Conservation (phyloP, 2,329 filamentous ascomycete species). For the Cytospora paraplurivora region DNA sequence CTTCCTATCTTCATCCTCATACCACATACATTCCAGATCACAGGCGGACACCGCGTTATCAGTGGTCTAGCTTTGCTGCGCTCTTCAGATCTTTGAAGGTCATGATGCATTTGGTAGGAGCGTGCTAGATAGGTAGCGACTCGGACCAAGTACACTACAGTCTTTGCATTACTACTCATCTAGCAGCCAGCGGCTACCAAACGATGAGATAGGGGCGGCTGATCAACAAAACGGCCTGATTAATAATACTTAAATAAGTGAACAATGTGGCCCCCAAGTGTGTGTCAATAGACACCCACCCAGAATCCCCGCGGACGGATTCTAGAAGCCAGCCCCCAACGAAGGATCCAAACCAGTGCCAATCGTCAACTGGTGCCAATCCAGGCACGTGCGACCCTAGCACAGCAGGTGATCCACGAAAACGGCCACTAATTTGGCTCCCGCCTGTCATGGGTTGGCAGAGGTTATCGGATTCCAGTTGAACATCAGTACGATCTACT, state of each 20-base stretch:
- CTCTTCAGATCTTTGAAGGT: neutral
- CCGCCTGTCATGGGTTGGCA: slow-evolving; percentile 8
- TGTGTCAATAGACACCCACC: neutral
- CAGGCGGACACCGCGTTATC: neutral
- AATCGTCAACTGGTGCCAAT: neutral
- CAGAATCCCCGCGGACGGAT: neutral
- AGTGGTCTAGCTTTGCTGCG: neutral
- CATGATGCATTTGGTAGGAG: no score
- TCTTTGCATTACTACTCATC: no score
- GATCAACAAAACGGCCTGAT: no score
- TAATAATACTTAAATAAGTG: no score
- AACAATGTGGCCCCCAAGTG: no score
- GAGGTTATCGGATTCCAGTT: neutral
- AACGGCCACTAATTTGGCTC: slow-evolving; percentile 20
- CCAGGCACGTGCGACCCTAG: neutral
- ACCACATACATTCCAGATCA: no score
- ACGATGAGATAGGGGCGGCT: no score
- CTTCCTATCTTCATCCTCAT: no score
- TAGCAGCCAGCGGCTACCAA: no score
- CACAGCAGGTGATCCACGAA: neutral
- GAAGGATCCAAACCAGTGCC: no score
- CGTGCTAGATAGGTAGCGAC: no score
- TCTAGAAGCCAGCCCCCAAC: slow-evolving; percentile 1
- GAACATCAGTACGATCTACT: neutral
- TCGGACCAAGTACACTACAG: no score